Base-by-base conservation (phyloP, 2,329 filamentous ascomycete species). In the Davidsoniella virescens region DNA sequence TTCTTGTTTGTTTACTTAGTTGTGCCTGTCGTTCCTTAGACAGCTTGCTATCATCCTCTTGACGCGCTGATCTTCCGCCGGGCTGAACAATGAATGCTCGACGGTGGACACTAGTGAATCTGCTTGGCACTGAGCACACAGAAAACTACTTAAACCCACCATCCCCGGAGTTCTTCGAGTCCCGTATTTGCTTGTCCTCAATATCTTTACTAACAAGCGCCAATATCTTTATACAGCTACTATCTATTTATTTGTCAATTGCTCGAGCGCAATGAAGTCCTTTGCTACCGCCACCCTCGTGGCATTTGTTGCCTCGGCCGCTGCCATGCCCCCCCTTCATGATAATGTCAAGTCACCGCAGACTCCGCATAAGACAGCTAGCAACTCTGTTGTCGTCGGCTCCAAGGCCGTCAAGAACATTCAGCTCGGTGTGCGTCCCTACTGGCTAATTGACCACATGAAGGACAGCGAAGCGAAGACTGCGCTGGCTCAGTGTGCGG, bases 361-460 rank as follows among this genome's bases (percentile, higher is more conserved):
- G 12, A 18, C 26, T 9, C 39, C 44, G 17, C 47, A 50, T 16
- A 43, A 50, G 26, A 38, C 23, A 6, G n/a, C 38, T 17, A 38
- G 33, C 41, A 43, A 10, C 16, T 40, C 47, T 7, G 26, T 36
- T 14, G 12, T 10, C 14, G 36, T 45, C 4, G 49, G 42, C 36
- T 39, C 23, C 14, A 36, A 62, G 54, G 63, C 65, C 37, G 63
- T 72, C 57, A 67, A 62, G 54, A 66, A 66, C 54, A 69, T 82
- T 53, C 72, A 80, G 47, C 65, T 82, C 3, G 79, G 78, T 5
- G 75, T 77, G 2, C 71, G 79, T 8, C 80, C 79, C 0, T 78
- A 76, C 62, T 84, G 72, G 61, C 70, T 84, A 5, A 64, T 82
- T 55, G 67, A 78, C 57, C 68, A 76, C 57, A 78, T 84, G 75